A percentile compares a stretch with the other conserved stretches of the same genome.
These are phyloP conservation scores for Serendipita sp. DNA, from an alignment of 768 basidiomycete genomes.

Conservation along the genomic window DNA sequence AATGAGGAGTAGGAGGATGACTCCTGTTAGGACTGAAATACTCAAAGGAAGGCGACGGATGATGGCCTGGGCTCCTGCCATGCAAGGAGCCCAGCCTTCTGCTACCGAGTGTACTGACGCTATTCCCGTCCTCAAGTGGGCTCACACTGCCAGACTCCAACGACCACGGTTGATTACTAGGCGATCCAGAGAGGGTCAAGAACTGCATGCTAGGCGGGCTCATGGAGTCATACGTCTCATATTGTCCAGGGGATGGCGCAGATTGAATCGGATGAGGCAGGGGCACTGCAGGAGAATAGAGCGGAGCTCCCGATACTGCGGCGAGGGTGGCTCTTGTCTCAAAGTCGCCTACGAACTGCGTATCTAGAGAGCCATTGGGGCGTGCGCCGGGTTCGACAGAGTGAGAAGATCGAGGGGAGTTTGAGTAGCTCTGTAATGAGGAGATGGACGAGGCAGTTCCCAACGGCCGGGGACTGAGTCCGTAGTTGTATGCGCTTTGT, in stretches of 20 bases:
- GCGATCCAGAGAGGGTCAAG: conserved; percentile 16
- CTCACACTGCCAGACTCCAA: conserved; percentile 16
- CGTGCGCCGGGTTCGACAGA: conserved; percentile 28
- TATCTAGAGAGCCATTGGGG: conserved; percentile 38
- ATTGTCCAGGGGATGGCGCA: conserved; percentile 6
- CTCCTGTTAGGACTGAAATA: conserved; percentile 41
- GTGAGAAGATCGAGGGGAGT: conserved; percentile 63
- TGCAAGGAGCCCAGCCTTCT: conserved; percentile 23
- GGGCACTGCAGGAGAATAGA: conserved; percentile 52
- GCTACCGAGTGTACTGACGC: conserved; percentile 2
- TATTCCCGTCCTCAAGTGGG: conserved; percentile 15
- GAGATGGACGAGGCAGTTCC: conserved; percentile 60
- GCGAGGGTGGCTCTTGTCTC: conserved; percentile 54
- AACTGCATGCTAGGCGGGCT: conserved; percentile 12
- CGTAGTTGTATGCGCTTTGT: conserved; percentile 34
- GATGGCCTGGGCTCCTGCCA: conserved; percentile 28
- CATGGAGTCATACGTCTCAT: not conserved
- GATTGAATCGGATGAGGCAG: conserved; percentile 43
- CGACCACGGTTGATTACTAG: conserved; percentile 17
- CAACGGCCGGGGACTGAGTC: conserved; percentile 60
- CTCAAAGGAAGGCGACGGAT: conserved; percentile 33
- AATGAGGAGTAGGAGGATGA: conserved; percentile 44
- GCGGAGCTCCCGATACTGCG: conserved; percentile 29
- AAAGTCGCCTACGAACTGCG: conserved; percentile 62
- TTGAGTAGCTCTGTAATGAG: conserved; percentile 50